Conservation (phyloP, 257 asterid genomes). For the Petrea volubilis region DNA sequence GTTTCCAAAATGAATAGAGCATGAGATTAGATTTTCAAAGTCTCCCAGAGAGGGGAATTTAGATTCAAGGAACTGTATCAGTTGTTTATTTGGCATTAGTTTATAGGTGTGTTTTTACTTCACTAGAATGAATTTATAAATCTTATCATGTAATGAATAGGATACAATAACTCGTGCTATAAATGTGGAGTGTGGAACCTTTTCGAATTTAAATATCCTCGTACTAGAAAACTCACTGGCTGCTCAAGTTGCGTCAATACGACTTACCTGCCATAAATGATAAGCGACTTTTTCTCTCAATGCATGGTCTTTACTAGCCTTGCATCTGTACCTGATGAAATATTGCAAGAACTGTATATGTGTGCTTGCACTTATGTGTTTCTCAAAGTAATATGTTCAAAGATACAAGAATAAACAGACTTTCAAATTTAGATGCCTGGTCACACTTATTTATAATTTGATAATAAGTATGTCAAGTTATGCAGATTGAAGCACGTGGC, state of each 20-base stretch:
- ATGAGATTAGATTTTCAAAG: no score
- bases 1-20: neutral
- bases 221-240: neutral
- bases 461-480: conserved; percentile 6
- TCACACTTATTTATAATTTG: neutral
- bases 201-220: neutral
- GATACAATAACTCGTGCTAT: neutral
- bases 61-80: neutral
- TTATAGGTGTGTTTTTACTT: neutral
- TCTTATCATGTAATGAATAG: neutral
- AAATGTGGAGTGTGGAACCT: neutral
- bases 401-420: neutral
- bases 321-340: neutral
- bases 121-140: neutral
- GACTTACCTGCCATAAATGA: neutral
- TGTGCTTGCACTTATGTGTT: neutral
- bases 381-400: neutral
- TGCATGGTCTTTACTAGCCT: neutral
- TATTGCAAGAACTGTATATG: neutral
- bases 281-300: neutral
- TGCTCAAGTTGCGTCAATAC: neutral
- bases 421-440: neutral
- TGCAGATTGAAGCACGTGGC: conserved; percentile 89
- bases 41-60: neutral
- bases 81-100: neutral